A percentile compares a stretch with the other conserved stretches of the same genome.
These are phyloP conservation scores for Candolleomyces aberdarensis DNA, from an alignment of 768 basidiomycete genomes.

Conservation along the genomic window DNA sequence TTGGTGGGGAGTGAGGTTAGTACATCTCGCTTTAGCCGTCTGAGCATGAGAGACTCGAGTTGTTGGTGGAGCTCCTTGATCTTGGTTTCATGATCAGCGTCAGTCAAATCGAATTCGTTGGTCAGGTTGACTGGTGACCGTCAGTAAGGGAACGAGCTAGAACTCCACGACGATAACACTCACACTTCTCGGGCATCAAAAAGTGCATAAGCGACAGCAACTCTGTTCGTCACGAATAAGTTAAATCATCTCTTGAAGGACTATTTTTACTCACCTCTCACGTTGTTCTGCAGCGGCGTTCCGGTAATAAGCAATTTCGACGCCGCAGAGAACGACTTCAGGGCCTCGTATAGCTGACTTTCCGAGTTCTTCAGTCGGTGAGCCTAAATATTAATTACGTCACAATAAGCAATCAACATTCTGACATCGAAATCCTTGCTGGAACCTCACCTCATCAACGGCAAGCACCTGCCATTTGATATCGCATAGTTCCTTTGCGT, in stretches of 20 bases:
- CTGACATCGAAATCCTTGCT: neutral
- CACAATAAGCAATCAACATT: slow-evolving; percentile 1
- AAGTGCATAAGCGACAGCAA: slow-evolving; percentile 98
- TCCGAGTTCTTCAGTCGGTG: slow-evolving; percentile 98
- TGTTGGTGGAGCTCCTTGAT: slow-evolving; percentile 96
- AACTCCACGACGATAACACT: slow-evolving; percentile 22
- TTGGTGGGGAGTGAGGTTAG: slow-evolving; percentile 95
- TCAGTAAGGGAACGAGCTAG: slow-evolving; percentile 5
- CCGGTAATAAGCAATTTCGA: slow-evolving; percentile 97
- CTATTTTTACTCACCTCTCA: slow-evolving; percentile 69
- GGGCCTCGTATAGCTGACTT: slow-evolving; percentile 93
- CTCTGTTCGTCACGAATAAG: slow-evolving; percentile 46
- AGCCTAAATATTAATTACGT: slow-evolving; percentile 49
- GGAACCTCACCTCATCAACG: slow-evolving; percentile 80
- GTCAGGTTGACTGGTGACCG: slow-evolving; percentile 70
- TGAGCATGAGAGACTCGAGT: slow-evolving; percentile 89
- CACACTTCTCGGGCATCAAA: slow-evolving; percentile 97
- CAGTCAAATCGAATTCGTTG: slow-evolving; percentile 93
- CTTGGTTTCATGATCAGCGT: slow-evolving; percentile 89
- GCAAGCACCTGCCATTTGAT: slow-evolving; percentile 98
- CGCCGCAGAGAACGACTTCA: slow-evolving; percentile 83
- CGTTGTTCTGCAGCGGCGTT: slow-evolving; percentile 97
- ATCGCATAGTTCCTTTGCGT: slow-evolving; percentile 81
- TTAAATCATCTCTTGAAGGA: slow-evolving; percentile 6
- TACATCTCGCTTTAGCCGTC: slow-evolving; percentile 94